Evolutionary conservation across 2,329 filamentous ascomycete species (phyloP), one percentile per base, ranked within the genome.

Genomic region (Gaeumannomyces sp.): DNA sequence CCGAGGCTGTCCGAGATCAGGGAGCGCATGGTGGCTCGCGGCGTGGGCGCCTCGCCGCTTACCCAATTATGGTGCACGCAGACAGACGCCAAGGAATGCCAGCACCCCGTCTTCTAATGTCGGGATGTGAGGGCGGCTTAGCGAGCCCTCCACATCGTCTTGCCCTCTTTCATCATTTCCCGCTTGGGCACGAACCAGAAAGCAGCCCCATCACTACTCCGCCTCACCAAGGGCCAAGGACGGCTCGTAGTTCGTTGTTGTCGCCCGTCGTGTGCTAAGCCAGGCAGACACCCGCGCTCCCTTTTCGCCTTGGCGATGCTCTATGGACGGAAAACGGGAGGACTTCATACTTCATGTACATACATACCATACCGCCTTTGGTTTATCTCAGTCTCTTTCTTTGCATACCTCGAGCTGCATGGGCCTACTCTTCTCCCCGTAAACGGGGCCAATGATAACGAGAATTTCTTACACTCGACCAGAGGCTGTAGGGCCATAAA

Each of bases 51-150:
- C 8, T 76, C 79, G 59, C 85, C 88, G 5, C 83, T 93, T 33
- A 85, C 90, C 73, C 91, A 92, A 89, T 80, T 85, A 28, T 92
- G 83, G 76, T 93, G 90, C 75, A 85, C 85, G 35, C 86, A 89
- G 80, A 82, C 77, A 6, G 69, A 81, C 69, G 79, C 79, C 59
- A 79, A 80, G 56, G 83, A 82, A 64, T 82, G 80, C 68, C 71
- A 75, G 64, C 72, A 70, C 64, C 69, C 71, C 14, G 57, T 65
- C 31, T 57, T 19, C 38, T 16, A 45, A 19, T 45, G 38, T 5
- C 4, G 38, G 38, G 16, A 19, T 7, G 64, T 22, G 66, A 16
- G 29, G 59, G 59, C 28, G 22, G 38, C 4, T 5, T 22, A 22
- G 16, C 38, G 38, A 22, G 38, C 6, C 38, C n/a, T 53, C 45